phyloP scores from a whole-genome alignment of 305 asterid species.

The Rubia tinctorum region DNA sequence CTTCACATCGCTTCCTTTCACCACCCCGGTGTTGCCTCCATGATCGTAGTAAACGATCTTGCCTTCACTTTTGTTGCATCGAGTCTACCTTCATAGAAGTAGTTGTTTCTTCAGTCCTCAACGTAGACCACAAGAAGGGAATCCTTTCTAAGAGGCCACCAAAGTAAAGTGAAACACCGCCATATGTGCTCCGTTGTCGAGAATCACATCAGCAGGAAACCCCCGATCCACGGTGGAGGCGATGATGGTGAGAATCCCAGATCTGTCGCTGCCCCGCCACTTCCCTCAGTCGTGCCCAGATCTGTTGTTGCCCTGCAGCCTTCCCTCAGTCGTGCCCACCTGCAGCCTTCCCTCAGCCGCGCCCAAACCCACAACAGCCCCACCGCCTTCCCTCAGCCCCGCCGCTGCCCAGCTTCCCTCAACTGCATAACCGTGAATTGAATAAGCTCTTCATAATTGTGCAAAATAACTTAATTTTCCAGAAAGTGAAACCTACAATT shows the following conservation, averaged over 20 bases:
- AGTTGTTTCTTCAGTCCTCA: constrained; percentile 72
- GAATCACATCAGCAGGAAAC: constrained; percentile 81
- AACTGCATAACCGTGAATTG: too few relatives aligned
- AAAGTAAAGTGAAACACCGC: constrained; percentile 87
- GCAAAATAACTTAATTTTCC: too few relatives aligned
- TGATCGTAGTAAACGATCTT: constrained; percentile 84
- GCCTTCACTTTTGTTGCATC: constrained; percentile 51
- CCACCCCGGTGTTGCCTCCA: constrained; percentile 87
- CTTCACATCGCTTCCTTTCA: constrained; percentile 81
- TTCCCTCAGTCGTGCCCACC: too few relatives aligned
- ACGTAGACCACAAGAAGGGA: constrained; percentile 58
- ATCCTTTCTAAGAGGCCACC: constrained; percentile 39
- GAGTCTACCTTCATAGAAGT: constrained; percentile 64
- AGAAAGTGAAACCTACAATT: too few relatives aligned
- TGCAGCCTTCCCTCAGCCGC: too few relatives aligned
- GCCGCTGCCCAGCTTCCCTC: too few relatives aligned
- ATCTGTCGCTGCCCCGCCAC: too few relatives aligned
- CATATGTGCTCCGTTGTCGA: constrained; percentile 62
- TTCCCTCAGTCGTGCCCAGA: too few relatives aligned
- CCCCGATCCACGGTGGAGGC: constrained; percentile 95
- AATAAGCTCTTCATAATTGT: too few relatives aligned
- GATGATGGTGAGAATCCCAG: constrained; percentile 94
- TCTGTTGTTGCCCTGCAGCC: too few relatives aligned
- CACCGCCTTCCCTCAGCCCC: too few relatives aligned
- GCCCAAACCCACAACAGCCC: too few relatives aligned